A percentile compares a stretch with the other conserved stretches of the same genome.
Conservation (phyloP, 2,329 filamentous ascomycete species). For the Verticillium nonalfalfae region DNA sequence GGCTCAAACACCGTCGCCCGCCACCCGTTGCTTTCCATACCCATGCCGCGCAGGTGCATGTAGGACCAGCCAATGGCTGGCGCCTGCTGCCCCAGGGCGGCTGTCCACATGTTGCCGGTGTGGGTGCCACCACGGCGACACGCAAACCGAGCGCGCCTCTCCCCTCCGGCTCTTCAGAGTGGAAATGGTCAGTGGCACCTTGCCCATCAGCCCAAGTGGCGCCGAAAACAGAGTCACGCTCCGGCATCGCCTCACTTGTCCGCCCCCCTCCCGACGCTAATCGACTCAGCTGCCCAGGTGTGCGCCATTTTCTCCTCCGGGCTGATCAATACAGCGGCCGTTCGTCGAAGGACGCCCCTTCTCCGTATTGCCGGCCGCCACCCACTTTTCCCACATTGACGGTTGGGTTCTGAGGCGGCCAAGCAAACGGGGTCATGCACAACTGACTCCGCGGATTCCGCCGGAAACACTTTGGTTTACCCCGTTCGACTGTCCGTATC, state of each 20-base stretch:
- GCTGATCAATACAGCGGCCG: neutral
- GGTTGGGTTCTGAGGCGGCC: neutral
- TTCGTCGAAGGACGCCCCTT: neutral
- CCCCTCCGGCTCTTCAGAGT: neutral
- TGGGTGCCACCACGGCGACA: neutral
- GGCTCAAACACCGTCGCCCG: neutral
- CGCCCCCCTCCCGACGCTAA: neutral
- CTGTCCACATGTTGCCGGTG: neutral
- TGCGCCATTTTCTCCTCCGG: neutral
- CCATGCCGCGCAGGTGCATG: neutral
- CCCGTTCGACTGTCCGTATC: neutral
- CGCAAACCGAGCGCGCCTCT: neutral
- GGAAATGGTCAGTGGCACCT: neutral
- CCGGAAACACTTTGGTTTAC: neutral
- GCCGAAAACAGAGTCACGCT: neutral
- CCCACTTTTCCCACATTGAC: neutral
- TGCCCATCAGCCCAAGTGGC: neutral
- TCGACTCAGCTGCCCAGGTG: neutral
- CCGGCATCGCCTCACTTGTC: neutral
- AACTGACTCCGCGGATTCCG: neutral
- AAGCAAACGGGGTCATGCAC: neutral
- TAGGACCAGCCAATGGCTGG: neutral
- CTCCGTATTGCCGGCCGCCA: neutral
- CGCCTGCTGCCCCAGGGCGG: neutral
- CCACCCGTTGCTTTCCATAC: neutral